Conservation (phyloP, 805 yeast species). For the Myxozyma neglecta region DNA sequence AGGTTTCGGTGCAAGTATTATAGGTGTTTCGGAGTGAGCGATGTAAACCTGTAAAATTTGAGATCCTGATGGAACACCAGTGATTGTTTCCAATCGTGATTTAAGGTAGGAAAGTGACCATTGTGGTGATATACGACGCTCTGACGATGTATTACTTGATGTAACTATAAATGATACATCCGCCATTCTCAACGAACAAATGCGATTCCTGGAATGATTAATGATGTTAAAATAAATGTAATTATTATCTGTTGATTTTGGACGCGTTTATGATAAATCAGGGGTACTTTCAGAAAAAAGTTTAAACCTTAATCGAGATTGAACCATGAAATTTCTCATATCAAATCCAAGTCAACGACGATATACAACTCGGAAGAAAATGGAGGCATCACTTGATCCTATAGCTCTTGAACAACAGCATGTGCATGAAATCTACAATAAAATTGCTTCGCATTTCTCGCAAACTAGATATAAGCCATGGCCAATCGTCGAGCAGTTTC, state of each 20-base stretch:
- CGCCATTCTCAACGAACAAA: conserved; percentile 26
- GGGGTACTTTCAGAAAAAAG: background rate
- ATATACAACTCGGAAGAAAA: background rate
- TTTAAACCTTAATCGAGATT: background rate
- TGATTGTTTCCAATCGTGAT: conserved; percentile 59
- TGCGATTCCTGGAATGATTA: background rate
- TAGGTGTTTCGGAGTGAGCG: conserved; percentile 17
- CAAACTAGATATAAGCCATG: conserved; percentile 94
- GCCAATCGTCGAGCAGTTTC: conserved; percentile 85
- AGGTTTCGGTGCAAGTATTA: conserved; percentile 3
- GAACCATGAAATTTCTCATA: background rate
- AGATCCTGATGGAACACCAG: conserved; percentile 65
- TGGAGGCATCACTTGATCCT: conserved; percentile 19
- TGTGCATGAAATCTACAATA: conserved; percentile 92
- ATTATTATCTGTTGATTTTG: background rate
- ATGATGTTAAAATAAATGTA: background rate
- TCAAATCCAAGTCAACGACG: background rate
- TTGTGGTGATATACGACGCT: conserved; percentile 59
- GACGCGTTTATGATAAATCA: background rate
- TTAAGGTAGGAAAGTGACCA: conserved; percentile 61
- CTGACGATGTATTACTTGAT: conserved; percentile 67
- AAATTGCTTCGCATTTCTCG: conserved; percentile 90
- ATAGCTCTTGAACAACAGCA: conserved; percentile 57
- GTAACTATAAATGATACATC: conserved; percentile 60
- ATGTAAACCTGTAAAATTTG: conserved; percentile 44